Evolutionary conservation across 192 early-diverging fungal genomes (phyloP).

Genomic region (Backusella luteola): DNA sequence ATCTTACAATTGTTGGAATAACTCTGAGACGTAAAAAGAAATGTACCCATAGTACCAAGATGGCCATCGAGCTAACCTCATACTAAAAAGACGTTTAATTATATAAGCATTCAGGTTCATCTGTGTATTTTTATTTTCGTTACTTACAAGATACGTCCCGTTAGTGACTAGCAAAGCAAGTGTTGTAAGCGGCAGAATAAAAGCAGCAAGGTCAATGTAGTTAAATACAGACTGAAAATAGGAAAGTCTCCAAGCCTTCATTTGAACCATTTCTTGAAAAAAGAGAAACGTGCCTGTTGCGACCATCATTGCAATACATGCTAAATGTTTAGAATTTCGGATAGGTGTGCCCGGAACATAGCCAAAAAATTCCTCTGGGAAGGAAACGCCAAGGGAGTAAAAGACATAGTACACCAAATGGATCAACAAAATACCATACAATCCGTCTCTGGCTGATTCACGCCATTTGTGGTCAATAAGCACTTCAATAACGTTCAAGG

Average conservation of each 20-base stretch:
- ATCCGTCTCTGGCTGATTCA: not conserved
- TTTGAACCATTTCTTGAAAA: constrained; percentile 4
- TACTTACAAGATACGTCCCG: not conserved
- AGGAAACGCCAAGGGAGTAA: not conserved
- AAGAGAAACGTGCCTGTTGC: not conserved
- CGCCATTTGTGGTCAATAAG: constrained; percentile 15
- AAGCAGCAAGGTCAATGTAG: not conserved
- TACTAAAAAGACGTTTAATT: not conserved
- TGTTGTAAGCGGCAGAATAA: not conserved
- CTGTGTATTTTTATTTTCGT: not conserved
- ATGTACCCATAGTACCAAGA: constrained; percentile 11
- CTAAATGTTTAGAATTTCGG: not conserved
- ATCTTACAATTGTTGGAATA: constrained; percentile 7
- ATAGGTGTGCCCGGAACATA: not conserved
- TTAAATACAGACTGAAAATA: constrained; percentile 9
- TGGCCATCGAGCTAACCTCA: not conserved
- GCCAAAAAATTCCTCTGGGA: not conserved
- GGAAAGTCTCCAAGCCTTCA: not conserved
- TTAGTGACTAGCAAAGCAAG: not conserved
- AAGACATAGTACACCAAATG: constrained; percentile 3
- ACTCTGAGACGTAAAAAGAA: constrained; percentile 7
- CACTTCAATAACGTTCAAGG: not conserved
- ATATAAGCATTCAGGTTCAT: not conserved
- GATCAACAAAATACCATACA: not conserved
- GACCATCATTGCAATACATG: not conserved